Percentiles rank a stretch among this genome's conserved stretches.
These are phyloP conservation scores for Candida sphagnicola DNA, from an alignment of 805 yeast species.

Conservation along the genomic window DNA sequence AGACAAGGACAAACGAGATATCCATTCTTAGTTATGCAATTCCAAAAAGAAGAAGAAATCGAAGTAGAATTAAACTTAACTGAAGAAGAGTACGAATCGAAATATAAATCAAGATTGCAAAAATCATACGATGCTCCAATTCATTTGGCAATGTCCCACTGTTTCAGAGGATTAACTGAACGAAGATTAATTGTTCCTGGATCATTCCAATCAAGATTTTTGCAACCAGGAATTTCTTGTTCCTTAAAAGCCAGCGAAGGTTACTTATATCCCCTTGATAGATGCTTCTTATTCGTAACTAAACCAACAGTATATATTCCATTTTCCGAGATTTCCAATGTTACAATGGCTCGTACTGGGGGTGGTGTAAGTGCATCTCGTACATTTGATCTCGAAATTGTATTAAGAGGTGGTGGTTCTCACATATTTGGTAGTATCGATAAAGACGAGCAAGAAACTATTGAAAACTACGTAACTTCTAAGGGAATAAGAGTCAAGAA, in stretches of 20 bases:
- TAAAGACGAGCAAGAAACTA: slow-evolving; percentile 79
- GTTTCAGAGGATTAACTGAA: slow-evolving; percentile 86
- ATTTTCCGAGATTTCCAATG: slow-evolving; percentile 68
- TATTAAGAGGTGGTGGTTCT: slow-evolving; percentile 56
- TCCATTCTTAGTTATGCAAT: slow-evolving; percentile 87
- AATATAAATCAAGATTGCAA: slow-evolving; percentile 70
- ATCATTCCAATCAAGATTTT: slow-evolving; percentile 67
- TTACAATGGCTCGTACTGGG: slow-evolving; percentile 87
- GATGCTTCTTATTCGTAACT: slow-evolving; percentile 84
- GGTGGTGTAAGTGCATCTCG: slow-evolving; percentile 69
- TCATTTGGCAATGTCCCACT: slow-evolving; percentile 80
- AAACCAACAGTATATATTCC: slow-evolving; percentile 94
- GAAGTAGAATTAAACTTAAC: slow-evolving; percentile 84
- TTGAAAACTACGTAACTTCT: slow-evolving; percentile 72
- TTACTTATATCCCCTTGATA: slow-evolving; percentile 86
- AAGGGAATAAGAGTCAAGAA: slow-evolving; percentile 80
- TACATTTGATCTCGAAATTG: slow-evolving; percentile 88
- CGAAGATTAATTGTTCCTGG: slow-evolving; percentile 85
- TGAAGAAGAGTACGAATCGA: slow-evolving; percentile 73
- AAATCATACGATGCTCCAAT: slow-evolving; percentile 81
- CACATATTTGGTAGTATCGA: slow-evolving; percentile 87
- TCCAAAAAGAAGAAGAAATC: slow-evolving; percentile 83
- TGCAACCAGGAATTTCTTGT: slow-evolving; percentile 84
- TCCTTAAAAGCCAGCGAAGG: slow-evolving; percentile 96
- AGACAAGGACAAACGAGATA: slow-evolving; percentile 98